Base-by-base conservation (phyloP, 352 stramenopile genomes). In the Globisporangium nunn region DNA sequence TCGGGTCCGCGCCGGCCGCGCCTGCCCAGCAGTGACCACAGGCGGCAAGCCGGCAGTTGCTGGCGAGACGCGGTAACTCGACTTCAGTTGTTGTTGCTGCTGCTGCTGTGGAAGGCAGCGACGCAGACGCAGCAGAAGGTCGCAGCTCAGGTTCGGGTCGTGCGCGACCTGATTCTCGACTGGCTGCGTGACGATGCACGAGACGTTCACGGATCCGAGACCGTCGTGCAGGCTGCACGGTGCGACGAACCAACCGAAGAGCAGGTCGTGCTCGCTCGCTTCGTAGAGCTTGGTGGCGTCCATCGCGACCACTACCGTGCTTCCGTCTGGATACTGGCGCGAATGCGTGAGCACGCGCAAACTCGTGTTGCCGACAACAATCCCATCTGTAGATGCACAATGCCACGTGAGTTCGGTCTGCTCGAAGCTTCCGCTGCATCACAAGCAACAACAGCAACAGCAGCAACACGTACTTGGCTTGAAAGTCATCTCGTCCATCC, bases 201-300 rank as follows among this genome's bases (percentile, higher is more conserved):
- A 84, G 15, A 83, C 73, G 43, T 73, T 86, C 28, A 86, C 65
- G 0, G 65, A 59, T 3, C 55, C 66, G 11, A 65, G 43, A 0
- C 68, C 66, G 17, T 72, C 65, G 43, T 68, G 61, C n/a, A 67
- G 56, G 28, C 50, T 61, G 46, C 72, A 73, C 4, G 75, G 74
- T 4, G 71, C 68, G 14, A 88, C 52, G 40, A 86, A 77, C 75
- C 75, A 88, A 17, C 73, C 75, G 45, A 88, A 86, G 23, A 84
- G 56, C 17, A 88, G 48, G n/a, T 68, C 63, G 23, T 31, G 55
- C 49, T 75, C 70, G 33, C 59, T 61, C 0, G 47, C 52, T 8
- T 75, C 61, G 33, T 66, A 63, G 7, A 63, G 50, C 29, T 63
- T 55, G 15, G 48, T 49, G 11, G 51, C 60, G 30, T 58, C 71